A percentile compares a stretch with the other conserved stretches of the same genome.
phyloP scores from a whole-genome alignment of 2,329 filamentous ascomycete genomes.

The Colletotrichum kahawae region DNA sequence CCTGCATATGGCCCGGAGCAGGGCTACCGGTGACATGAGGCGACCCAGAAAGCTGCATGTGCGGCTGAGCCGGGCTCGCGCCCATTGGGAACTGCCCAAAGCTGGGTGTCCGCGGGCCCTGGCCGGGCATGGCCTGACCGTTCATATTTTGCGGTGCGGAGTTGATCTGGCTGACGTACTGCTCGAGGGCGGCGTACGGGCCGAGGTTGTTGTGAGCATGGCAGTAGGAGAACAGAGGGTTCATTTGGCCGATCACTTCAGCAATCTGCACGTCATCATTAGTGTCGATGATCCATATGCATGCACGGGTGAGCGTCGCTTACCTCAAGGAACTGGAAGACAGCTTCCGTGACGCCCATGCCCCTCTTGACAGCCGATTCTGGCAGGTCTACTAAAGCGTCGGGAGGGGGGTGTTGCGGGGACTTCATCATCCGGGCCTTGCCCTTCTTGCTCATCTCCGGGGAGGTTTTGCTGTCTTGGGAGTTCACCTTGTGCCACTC shows the following conservation, averaged over 20 bases:
- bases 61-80: conserved; percentile 63
- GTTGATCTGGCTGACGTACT: conserved; percentile 61
- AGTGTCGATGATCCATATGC: conserved; percentile 21
- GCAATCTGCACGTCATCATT: conserved; percentile 53
- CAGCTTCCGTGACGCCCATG: conserved; percentile 64
- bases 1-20: conserved; percentile 66
- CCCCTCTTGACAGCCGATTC: conserved; percentile 60
- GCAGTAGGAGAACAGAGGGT: conserved; percentile 64
- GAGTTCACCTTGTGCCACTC: conserved; percentile 67
- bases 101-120: conserved; percentile 57
- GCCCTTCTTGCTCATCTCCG: conserved; percentile 71
- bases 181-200: conserved; percentile 64
- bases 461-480: conserved; percentile 62
- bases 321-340: conserved; percentile 71
- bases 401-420: conserved; percentile 62
- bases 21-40: conserved; percentile 65
- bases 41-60: conserved; percentile 66
- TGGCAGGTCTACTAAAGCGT: conserved; percentile 62
- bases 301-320: conserved; percentile 16
- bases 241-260: conserved; percentile 72
- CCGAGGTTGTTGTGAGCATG: conserved; percentile 58
- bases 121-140: conserved; percentile 50
- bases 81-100: conserved; percentile 65
- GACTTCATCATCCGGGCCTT: conserved; percentile 65
- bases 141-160: conserved; percentile 45